Percentiles rank a stretch among this genome's conserved stretches.
Evolutionary conservation across 805 yeast genomes (phyloP).

Genomic region (Candida vaughaniae): DNA sequence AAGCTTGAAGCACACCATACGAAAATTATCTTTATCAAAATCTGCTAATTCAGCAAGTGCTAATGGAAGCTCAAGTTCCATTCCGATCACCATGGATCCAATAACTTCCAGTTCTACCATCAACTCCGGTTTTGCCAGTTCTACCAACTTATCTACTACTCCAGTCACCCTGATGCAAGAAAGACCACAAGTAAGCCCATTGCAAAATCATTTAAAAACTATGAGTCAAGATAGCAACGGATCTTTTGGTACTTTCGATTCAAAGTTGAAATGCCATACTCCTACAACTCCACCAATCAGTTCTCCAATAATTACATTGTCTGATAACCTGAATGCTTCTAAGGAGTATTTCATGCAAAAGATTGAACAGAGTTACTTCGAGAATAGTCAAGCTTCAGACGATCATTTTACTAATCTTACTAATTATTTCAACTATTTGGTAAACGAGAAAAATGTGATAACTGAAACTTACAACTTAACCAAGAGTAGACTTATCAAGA

Average conservation of each 20-base stretch:
- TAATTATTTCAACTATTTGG: slow-evolving; percentile 32
- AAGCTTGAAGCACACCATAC: slow-evolving; percentile 36
- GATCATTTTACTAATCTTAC: slow-evolving; percentile 13
- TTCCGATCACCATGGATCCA: background rate
- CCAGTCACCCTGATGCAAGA: background rate
- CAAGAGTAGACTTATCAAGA: slow-evolving; percentile 26
- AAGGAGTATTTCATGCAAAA: slow-evolving; percentile 28
- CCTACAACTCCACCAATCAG: slow-evolving; percentile 35
- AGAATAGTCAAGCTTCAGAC: slow-evolving; percentile 12
- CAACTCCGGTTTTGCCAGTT: background rate
- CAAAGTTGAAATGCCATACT: slow-evolving; percentile 17
- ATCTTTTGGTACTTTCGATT: slow-evolving; percentile 11
- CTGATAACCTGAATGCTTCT: slow-evolving; percentile 31
- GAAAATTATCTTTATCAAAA: slow-evolving; percentile 32
- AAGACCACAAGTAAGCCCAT: slow-evolving; percentile 15
- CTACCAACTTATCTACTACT: background rate
- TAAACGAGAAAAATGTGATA: slow-evolving; percentile 32
- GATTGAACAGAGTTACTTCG: slow-evolving; percentile 37
- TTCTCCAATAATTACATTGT: slow-evolving; percentile 39
- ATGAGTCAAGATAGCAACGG: slow-evolving; percentile 13
- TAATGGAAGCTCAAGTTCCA: background rate
- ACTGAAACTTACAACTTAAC: slow-evolving; percentile 34
- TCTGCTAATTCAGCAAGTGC: too few relatives aligned
- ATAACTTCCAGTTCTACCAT: slow-evolving; percentile 1
- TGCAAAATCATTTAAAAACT: slow-evolving; percentile 15